Evolutionary conservation across 352 stramenopile genomes (phyloP).

Genomic region (Detonula confervacea): DNA sequence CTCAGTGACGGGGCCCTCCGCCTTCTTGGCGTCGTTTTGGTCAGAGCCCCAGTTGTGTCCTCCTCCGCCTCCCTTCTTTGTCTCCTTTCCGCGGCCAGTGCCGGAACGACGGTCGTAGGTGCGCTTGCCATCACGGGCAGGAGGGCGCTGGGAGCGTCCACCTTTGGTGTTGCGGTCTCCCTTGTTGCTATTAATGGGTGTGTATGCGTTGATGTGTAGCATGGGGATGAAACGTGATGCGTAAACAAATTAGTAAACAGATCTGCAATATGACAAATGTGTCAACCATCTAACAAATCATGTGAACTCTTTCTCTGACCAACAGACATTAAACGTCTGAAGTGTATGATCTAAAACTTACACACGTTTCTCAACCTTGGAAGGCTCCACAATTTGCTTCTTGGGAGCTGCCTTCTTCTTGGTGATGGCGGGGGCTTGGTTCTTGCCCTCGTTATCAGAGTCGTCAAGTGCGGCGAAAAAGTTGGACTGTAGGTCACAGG

Average conservation of each 20-base stretch:
- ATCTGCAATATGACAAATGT: no score
- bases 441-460: constrained; percentile 75
- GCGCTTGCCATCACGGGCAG: constrained; percentile 85
- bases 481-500: no score
- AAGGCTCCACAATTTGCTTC: constrained; percentile 56
- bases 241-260: no score
- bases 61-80: constrained; percentile 93
- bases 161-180: constrained; percentile 75
- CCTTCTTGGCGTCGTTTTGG: constrained; percentile 92
- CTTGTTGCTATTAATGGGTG: not conserved
- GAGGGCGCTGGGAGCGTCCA: constrained; percentile 61
- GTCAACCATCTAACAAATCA: no score
- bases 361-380: constrained; percentile 57
- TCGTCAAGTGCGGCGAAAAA: constrained; percentile 86
- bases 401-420: constrained; percentile 67
- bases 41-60: constrained; percentile 93
- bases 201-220: constrained; percentile 19
- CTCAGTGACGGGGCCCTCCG: constrained; percentile 87
- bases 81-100: constrained; percentile 95
- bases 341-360: constrained; percentile 23
- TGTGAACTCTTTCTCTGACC: no score
- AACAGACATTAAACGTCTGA: no score
- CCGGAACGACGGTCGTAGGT: constrained; percentile 93
- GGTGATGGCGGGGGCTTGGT: constrained; percentile 27
- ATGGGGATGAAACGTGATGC: not conserved